phyloP scores from a whole-genome alignment of 2,329 filamentous ascomycete species.

The Colletotrichum truncatum region DNA sequence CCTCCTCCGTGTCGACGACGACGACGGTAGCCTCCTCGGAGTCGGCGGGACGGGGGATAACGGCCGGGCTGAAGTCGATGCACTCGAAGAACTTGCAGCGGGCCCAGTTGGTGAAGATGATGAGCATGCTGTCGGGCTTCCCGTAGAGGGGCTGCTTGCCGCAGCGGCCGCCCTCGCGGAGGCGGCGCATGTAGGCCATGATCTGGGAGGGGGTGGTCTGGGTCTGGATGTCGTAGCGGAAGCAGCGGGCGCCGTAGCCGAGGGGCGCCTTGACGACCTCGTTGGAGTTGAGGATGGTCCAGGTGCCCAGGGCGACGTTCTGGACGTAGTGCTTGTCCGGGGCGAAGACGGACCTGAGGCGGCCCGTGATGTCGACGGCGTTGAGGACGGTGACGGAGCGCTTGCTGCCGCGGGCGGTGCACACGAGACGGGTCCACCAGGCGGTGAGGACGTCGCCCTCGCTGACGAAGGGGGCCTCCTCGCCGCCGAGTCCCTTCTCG shows the following conservation, averaged over 20 bases:
- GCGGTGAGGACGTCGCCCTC: slow-evolving; percentile 56
- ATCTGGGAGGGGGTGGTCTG: slow-evolving; percentile 46
- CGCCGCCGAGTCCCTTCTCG: slow-evolving; percentile 20
- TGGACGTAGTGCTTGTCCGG: slow-evolving; percentile 35
- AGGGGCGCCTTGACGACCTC: slow-evolving; percentile 36
- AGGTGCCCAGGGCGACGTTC: slow-evolving; percentile 36
- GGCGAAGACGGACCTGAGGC: slow-evolving; percentile 32
- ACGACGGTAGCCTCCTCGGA: not conserved
- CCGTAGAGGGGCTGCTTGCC: slow-evolving; percentile 40
- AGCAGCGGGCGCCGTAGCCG: slow-evolving; percentile 37
- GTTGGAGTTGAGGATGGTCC: slow-evolving; percentile 34
- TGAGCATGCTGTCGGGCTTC: slow-evolving; percentile 39
- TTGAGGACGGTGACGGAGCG: slow-evolving; percentile 36
- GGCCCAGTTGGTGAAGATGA: slow-evolving; percentile 50
- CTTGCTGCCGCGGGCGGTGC: slow-evolving; percentile 10
- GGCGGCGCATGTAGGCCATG: slow-evolving; percentile 36
- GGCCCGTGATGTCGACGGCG: slow-evolving; percentile 38
- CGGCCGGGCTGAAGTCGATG: slow-evolving; percentile 46
- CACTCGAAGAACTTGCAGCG: slow-evolving; percentile 43
- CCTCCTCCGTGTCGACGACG: not conserved
- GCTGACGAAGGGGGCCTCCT: slow-evolving; percentile 48
- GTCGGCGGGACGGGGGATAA: slow-evolving; percentile 29
- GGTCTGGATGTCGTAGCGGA: slow-evolving; percentile 43
- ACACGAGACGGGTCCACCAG: slow-evolving; percentile 44
- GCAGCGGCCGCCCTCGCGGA: slow-evolving; percentile 32